Conservation (phyloP, 2,329 filamentous ascomycete species). For the Boeremia lycopersici region DNA sequence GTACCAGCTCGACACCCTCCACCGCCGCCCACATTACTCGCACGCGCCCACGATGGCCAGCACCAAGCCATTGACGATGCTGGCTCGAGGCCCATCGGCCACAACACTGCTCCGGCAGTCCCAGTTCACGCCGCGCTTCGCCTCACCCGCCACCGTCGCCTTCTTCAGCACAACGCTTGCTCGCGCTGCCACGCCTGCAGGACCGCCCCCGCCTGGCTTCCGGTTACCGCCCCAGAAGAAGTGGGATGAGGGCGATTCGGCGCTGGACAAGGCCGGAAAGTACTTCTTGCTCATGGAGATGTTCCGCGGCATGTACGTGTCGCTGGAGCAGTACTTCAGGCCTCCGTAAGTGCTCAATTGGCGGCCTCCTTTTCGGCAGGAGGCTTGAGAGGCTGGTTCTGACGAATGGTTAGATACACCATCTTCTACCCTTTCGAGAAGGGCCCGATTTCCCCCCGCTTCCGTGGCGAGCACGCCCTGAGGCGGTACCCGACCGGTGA, state of each 20-base stretch:
- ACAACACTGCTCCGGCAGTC: constrained; percentile 46
- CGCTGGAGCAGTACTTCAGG: constrained; percentile 97
- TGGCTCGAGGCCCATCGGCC: constrained; percentile 54
- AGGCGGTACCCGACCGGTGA: constrained; percentile 96
- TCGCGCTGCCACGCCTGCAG: constrained; percentile 69
- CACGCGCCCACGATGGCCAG: constrained; percentile 53
- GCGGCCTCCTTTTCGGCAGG: constrained; percentile 11
- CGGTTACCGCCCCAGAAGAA: constrained; percentile 72
- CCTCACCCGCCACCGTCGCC: constrained; percentile 57
- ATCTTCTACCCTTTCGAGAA: constrained; percentile 99
- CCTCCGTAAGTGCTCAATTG: constrained; percentile 76
- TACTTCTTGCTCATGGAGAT: constrained; percentile 97
- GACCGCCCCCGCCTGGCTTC: constrained; percentile 81
- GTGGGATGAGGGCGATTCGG: constrained; percentile 83
- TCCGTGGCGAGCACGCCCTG: constrained; percentile 96
- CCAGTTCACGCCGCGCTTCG: constrained; percentile 43
- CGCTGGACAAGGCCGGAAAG: constrained; percentile 83
- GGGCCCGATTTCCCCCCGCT: constrained; percentile 95
- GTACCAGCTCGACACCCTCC: constrained; percentile 24
- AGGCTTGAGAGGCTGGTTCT: constrained; percentile 23
- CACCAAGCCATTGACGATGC: constrained; percentile 54
- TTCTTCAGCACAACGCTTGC: constrained; percentile 69
- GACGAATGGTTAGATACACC: constrained; percentile 72
- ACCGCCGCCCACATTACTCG: constrained; percentile 32
- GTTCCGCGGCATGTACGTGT: constrained; percentile 96